Evolutionary conservation across 2,329 filamentous ascomycete genomes (phyloP).

Genomic region (Botrytis elliptica): DNA sequence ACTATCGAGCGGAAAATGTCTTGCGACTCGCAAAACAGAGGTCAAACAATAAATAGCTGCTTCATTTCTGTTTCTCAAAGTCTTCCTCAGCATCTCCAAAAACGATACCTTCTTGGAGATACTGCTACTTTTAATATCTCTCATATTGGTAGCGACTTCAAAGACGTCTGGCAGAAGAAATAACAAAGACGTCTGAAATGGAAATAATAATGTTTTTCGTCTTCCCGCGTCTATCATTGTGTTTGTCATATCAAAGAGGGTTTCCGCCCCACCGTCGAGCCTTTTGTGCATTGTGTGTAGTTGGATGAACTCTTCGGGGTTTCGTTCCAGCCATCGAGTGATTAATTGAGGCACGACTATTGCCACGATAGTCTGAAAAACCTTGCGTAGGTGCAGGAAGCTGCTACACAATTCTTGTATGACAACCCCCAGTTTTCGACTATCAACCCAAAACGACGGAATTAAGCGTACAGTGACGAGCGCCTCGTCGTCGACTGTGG

Average conservation of each 20-base stretch:
- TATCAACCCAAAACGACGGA: conserved; percentile 64
- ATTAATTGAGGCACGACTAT: conserved; percentile 62
- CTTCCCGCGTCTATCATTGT: conserved; percentile 58
- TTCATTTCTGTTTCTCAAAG: conserved; percentile 63
- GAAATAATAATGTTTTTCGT: conserved; percentile 56
- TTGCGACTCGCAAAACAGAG: conserved; percentile 59
- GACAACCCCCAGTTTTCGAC: conserved; percentile 57
- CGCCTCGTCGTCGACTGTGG: conserved; percentile 40
- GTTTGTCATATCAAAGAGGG: conserved; percentile 67
- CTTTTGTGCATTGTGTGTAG: conserved; percentile 60
- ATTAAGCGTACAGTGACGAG: conserved; percentile 58
- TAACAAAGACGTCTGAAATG: conserved; percentile 61
- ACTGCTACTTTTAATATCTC: conserved; percentile 60
- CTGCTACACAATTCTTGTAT: conserved; percentile 66
- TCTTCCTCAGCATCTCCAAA: conserved; percentile 61
- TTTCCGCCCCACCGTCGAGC: conserved; percentile 65
- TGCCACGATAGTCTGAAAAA: conserved; percentile 63
- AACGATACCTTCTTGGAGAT: conserved; percentile 67
- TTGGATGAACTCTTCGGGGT: conserved; percentile 62
- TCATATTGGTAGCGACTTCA: conserved; percentile 65
- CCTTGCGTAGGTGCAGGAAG: conserved; percentile 64
- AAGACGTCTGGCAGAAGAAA: conserved; percentile 68
- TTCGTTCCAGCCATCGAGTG: conserved; percentile 63
- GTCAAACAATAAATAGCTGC: conserved; percentile 66
- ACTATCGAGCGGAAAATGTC: conserved; percentile 62